Base-by-base conservation (phyloP, 345 rosid genomes). In the Hibiscus syriacus region DNA sequence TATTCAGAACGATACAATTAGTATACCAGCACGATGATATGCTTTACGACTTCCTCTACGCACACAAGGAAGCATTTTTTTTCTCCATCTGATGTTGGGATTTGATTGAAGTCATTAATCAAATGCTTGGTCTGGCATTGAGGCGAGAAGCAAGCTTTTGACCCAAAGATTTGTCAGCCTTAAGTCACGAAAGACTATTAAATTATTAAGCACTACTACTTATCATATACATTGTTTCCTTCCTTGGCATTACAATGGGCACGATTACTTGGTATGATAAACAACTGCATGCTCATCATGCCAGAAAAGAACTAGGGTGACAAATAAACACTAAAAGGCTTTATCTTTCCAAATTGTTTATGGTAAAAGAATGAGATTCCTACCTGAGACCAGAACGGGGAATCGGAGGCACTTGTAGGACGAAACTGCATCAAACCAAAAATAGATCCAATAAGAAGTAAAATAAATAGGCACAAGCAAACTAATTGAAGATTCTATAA, bases 71-170 rank as follows among this genome's bases (percentile, higher is more conserved):
- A 54, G 23, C 54, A 49, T 19, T 49, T 52, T 19, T 49, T 52
- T 52, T 25, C 57, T 23, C 30, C 30, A 53, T 53, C 64, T 30
- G 14, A 30, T 2, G 16, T 0, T 14, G 4, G 27, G n/a, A 60
- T 41, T 39, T 19, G 29, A 60, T 36, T 29, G n/a, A n/a, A 5
- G 2, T n/a, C 20, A n/a, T 46, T 20, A 9, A 61, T 92, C 80
- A 92, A 63, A 85, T 78, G 81, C 68, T 89, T 23, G 98, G 92
- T 69, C 78, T 83, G 69, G 81, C 83, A 22, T 79, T 85, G 73
- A 94, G 90, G 41, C 87, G 90, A 55, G 76, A 70, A 8, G 99
- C 93, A 41, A 94, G 72, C 81, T 89, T 91, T 82, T 89, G 89
- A 36, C 97, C 95, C 32, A 94, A 78, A 58, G 95, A 81, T 68